Percentiles rank a stretch among this genome's conserved stretches.
Conservation (phyloP, 2,329 filamentous ascomycete species). For the Fusarium oxysporum region DNA sequence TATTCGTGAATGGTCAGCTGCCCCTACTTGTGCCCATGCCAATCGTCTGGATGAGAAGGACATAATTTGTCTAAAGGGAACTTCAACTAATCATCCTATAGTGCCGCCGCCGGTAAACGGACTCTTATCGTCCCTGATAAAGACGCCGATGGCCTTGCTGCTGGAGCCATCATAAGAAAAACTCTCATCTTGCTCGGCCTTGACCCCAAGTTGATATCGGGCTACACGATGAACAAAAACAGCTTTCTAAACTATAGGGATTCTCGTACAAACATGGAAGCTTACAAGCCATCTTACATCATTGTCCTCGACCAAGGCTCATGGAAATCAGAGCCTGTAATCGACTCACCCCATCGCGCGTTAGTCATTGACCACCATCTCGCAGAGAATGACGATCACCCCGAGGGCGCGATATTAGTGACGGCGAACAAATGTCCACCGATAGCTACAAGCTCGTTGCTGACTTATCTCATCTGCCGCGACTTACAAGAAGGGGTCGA, state of each 20-base stretch:
- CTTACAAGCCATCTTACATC: conserved; percentile 64
- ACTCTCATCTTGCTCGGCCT: conserved; percentile 71
- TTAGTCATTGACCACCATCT: conserved; percentile 76
- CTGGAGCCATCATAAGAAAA: conserved; percentile 71
- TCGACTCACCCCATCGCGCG: conserved; percentile 61
- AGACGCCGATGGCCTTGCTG: conserved; percentile 74
- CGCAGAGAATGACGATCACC: conserved; percentile 66
- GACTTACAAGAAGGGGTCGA: conserved; percentile 64
- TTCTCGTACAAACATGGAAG: conserved; percentile 64
- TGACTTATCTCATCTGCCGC: conserved; percentile 73
- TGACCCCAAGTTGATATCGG: conserved; percentile 61
- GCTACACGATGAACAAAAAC: conserved; percentile 71
- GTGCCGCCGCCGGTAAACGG: conserved; percentile 45
- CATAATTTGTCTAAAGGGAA: background rate
- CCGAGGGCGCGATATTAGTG: conserved; percentile 64
- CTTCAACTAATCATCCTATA: conserved; percentile 15
- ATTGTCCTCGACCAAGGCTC: conserved; percentile 76
- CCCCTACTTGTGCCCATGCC: background rate
- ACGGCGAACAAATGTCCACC: conserved; percentile 73
- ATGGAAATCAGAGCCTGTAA: conserved; percentile 63
- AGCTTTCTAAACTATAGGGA: conserved; percentile 65
- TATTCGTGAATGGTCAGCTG: conserved; percentile 66
- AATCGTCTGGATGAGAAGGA: background rate
- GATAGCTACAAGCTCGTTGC: conserved; percentile 71
- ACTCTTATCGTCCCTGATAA: conserved; percentile 76